A percentile compares a stretch with the other conserved stretches of the same genome.
Evolutionary conservation across 2,329 filamentous ascomycete genomes (phyloP).

Genomic region (Stemphylium lycopersici): DNA sequence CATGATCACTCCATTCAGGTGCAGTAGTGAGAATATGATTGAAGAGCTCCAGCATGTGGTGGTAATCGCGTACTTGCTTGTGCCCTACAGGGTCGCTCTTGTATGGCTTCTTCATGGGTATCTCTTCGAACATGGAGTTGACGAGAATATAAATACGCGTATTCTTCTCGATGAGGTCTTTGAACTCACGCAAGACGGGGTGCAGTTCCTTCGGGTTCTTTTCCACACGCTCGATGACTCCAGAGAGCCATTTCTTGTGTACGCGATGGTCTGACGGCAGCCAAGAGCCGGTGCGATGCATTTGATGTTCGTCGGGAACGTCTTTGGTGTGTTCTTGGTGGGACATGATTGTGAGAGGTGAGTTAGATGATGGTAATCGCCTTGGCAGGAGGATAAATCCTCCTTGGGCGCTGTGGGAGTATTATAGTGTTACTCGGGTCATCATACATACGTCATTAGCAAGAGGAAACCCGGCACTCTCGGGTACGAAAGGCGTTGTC

Average conservation of each 20-base stretch:
- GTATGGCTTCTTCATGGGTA: conserved; percentile 67
- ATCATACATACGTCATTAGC: conserved; percentile 7
- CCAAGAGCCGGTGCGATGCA: conserved; percentile 53
- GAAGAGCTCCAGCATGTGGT: conserved; percentile 69
- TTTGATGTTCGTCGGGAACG: conserved; percentile 24
- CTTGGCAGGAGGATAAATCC: not conserved
- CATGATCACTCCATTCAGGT: conserved; percentile 51
- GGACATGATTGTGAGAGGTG: not conserved
- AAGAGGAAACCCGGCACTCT: not conserved
- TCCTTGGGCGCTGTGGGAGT: not conserved
- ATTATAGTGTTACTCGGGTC: not conserved
- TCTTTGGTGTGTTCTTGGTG: conserved; percentile 22
- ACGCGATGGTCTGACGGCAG: conserved; percentile 67
- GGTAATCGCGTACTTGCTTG: conserved; percentile 68
- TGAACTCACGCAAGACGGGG: conserved; percentile 69
- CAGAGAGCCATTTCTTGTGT: conserved; percentile 67
- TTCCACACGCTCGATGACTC: conserved; percentile 63
- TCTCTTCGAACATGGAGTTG: conserved; percentile 70
- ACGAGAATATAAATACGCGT: conserved; percentile 71
- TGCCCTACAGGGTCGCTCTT: conserved; percentile 65
- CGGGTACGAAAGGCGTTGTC: not conserved
- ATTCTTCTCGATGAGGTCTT: conserved; percentile 68
- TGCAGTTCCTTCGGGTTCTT: conserved; percentile 58
- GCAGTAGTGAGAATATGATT: conserved; percentile 60
- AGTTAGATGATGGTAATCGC: not conserved